Base-by-base conservation (phyloP, 495 filamentous ascomycete species). In the Rostrohypoxylon terebratum region DNA sequence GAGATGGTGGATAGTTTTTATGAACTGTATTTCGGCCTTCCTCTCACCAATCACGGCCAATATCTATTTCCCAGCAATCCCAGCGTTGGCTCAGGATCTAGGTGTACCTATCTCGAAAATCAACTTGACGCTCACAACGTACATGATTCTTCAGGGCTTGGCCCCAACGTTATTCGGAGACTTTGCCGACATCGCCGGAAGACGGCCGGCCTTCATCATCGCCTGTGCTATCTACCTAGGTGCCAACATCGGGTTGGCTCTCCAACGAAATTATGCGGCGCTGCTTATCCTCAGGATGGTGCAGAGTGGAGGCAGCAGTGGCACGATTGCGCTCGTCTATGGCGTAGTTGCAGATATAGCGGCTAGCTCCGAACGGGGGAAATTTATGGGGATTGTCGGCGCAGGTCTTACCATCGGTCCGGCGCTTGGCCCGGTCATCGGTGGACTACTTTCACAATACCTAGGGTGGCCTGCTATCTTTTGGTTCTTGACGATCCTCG, bases 31-130 rank as follows among this genome's bases (percentile, higher is more conserved):
- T 58, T 87, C 87, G 10, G 86, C 87, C 40, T 90, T 93, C 71
- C 87, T 92, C 76, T 93, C 91, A 0, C 91, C 91, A 1, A 84
- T 93, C 57, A 92, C 90, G 0, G 90, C 90, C 18, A 93, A 92
- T 72, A 93, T 94, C 45, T 96, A 96, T 77, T 93, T 94, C 66
- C 92, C 92, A 4, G 89, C 90, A 1, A 81, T 95, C 61, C 87
- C 86, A 23, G 77, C 85, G 7, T 70, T 93, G 16, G 81, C 89
- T 0, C 40, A 67, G 0, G 84, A 89, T 54, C 82, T 92, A 7
- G 72, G 84, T 9, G 86, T 92, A 1, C 87, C 88, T 0, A 72
- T 85, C n/a, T 81, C 80, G 1, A 80, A 89, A 54, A 88, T 93
- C 79, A 93, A 93, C 73, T 79, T 93, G 45, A 90, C 89, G 1